Evolutionary conservation across 192 early-diverging fungal species (phyloP).

Genomic region (Anaeromyces robustus): DNA sequence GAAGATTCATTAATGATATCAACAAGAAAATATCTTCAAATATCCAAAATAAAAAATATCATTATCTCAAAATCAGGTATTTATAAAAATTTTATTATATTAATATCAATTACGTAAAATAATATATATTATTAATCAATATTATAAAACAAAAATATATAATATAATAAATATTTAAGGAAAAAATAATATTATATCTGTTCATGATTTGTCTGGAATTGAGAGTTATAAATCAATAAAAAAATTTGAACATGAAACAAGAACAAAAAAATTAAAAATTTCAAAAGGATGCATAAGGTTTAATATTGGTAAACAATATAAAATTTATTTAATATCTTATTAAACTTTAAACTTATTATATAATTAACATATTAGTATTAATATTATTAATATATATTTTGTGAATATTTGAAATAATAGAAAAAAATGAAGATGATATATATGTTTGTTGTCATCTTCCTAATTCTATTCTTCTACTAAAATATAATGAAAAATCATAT

Average conservation of each 20-base stretch:
- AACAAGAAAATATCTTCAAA: slow-evolving; percentile 23
- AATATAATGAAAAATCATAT: background rate
- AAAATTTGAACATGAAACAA: background rate
- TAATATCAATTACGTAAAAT: too few species aligned
- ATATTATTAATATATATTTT: too few species aligned
- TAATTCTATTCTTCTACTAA: background rate
- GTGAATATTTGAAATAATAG: background rate
- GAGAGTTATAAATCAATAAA: background rate
- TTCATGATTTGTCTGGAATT: background rate
- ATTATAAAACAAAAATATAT: too few species aligned
- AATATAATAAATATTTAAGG: background rate
- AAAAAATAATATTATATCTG: background rate
- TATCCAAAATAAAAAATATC: slow-evolving; percentile 23
- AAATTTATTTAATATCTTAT: too few species aligned
- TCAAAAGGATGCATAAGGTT: background rate
- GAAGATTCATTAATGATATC: slow-evolving; percentile 23
- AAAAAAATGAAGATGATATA: background rate
- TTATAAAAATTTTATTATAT: background rate
- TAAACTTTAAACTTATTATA: too few species aligned
- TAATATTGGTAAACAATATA: background rate
- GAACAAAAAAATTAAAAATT: background rate
- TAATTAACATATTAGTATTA: background rate
- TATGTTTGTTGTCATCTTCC: background rate
- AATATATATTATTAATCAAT: too few species aligned
- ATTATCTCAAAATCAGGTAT: slow-evolving; percentile 32